A percentile compares a stretch with the other conserved stretches of the same genome.
These are phyloP conservation scores for Galeopsis tetrahit DNA, from an alignment of 257 asterid species.

Conservation along the genomic window DNA sequence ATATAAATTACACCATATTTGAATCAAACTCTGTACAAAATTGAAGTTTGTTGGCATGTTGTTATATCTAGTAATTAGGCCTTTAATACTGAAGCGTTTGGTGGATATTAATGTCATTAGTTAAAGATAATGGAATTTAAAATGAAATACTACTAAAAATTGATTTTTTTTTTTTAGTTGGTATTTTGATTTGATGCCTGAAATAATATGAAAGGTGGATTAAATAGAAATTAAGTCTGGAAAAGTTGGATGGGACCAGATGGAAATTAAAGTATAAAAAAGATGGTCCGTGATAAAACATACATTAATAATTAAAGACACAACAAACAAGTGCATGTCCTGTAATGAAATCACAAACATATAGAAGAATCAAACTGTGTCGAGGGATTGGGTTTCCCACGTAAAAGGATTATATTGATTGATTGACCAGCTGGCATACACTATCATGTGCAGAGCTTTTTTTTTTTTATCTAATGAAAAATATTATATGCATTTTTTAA, in stretches of 20 bases:
- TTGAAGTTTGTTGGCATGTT: too few species aligned
- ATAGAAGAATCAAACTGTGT: background rate
- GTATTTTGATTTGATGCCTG: background rate
- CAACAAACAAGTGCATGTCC: background rate
- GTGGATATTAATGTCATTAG: background rate
- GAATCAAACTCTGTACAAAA: too few species aligned
- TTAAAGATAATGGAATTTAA: too few species aligned
- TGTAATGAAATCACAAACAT: background rate
- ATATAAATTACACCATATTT: too few species aligned
- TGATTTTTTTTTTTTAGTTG: background rate
- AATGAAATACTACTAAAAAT: too few species aligned
- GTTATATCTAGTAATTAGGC: background rate
- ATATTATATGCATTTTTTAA: too few species aligned
- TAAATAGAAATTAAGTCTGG: background rate
- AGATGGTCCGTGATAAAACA: background rate
- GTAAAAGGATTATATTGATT: background rate
- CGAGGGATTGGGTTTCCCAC: background rate
- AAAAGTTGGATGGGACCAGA: background rate
- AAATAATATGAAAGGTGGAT: background rate
- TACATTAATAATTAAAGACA: background rate
- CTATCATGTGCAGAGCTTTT: background rate
- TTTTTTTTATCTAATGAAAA: background rate
- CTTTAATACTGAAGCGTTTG: background rate
- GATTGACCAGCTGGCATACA: constrained; percentile 2
- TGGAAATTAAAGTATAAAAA: background rate